Conservation (phyloP, 2,329 filamentous ascomycete genomes). For the Fonsecaea erecta region DNA sequence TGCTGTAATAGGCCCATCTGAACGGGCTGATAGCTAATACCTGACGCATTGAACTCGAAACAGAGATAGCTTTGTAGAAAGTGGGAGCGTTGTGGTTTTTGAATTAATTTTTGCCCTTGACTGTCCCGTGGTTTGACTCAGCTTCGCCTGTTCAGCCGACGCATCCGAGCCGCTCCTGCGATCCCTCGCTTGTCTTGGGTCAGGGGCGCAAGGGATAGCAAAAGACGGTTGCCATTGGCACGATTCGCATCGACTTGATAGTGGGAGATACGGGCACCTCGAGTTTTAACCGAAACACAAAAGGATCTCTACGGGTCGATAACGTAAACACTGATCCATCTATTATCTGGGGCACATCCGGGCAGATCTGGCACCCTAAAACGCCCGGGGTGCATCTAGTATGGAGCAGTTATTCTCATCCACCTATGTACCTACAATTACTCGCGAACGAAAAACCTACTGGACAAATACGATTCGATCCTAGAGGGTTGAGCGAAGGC, state of each 20-base stretch:
- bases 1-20: slow-evolving; percentile 31
- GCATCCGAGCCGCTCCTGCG: neutral
- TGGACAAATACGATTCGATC: too few species aligned
- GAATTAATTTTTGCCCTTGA: neutral
- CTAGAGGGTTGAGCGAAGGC: too few species aligned
- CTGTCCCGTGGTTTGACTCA: neutral
- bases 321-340: too few species aligned
- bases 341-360: too few species aligned
- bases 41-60: slow-evolving; percentile 10
- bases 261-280: neutral
- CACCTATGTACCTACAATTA: too few species aligned
- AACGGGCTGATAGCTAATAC: slow-evolving; percentile 33
- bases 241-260: neutral
- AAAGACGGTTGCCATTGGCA: neutral
- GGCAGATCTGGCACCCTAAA: too few species aligned
- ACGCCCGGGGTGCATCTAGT: too few species aligned
- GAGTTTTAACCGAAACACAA: too few species aligned
- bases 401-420: too few species aligned
- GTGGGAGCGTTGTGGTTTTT: neutral
- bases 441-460: too few species aligned
- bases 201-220: neutral
- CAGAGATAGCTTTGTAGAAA: neutral
- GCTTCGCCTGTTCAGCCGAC: neutral
- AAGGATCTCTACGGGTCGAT: too few species aligned
- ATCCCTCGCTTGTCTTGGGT: neutral